Evolutionary conservation across 148 eudicot genomes (phyloP).

Genomic region (Diospyros lotus): DNA sequence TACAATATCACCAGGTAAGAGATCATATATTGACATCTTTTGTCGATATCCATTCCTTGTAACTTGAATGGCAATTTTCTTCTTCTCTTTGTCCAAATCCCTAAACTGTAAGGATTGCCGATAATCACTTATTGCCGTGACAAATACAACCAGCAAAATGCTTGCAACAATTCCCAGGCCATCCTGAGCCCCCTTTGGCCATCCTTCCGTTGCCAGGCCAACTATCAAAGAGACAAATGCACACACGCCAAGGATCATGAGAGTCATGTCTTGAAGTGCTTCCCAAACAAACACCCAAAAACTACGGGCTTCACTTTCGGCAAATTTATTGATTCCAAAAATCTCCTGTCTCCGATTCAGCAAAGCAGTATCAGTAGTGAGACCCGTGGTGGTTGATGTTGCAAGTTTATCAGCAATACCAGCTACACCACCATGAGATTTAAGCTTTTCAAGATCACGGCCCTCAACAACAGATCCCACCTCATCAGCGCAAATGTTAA

Average conservation of each 20-base stretch:
- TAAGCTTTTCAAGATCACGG: constrained; percentile 62
- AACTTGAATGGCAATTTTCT: constrained; percentile 24
- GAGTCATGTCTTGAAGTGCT: constrained; percentile 93
- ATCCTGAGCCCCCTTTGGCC: constrained; percentile 89
- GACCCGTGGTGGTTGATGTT: constrained; percentile 54
- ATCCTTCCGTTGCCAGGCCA: constrained; percentile 81
- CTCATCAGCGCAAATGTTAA: constrained; percentile 71
- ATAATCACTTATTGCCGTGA: constrained; percentile 25
- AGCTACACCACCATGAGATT: constrained; percentile 49
- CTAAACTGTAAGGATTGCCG: constrained; percentile 25
- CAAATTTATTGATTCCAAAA: constrained; percentile 74
- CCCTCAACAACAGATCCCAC: constrained; percentile 65
- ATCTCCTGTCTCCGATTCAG: constrained; percentile 49
- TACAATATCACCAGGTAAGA: constrained; percentile 24
- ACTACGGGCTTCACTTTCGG: constrained; percentile 52
- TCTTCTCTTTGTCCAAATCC: constrained; percentile 27
- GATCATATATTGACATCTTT: constrained; percentile 24
- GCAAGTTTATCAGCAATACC: constrained; percentile 63
- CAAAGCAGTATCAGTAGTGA: constrained; percentile 30
- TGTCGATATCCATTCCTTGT: constrained; percentile 25
- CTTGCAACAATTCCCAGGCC: constrained; percentile 49
- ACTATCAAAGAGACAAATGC: constrained; percentile 82
- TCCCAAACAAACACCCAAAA: constrained; percentile 89
- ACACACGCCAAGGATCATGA: constrained; percentile 85
- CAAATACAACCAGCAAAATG: constrained; percentile 31